These are phyloP conservation scores for Cubamyces lactineus DNA, from an alignment of 768 basidiomycete species.

Conservation along the genomic window DNA sequence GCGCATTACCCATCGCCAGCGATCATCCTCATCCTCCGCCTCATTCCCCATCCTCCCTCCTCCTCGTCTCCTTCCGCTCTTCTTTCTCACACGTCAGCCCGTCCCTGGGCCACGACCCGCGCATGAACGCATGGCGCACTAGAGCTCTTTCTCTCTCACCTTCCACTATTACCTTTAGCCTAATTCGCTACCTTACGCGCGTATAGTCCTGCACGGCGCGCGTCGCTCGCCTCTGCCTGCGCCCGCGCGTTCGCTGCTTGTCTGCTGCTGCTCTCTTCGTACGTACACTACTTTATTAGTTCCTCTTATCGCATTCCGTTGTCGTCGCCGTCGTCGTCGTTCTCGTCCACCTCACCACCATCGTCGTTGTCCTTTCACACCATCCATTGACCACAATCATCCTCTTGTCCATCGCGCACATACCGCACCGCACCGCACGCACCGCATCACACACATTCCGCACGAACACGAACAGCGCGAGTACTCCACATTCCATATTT, in stretches of 20 bases:
- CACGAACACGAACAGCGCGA: no score
- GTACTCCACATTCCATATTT: no score
- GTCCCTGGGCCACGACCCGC: not conserved
- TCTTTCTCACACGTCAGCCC: not conserved
- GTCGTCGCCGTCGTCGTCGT: no score
- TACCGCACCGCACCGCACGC: no score
- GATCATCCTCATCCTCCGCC: no score
- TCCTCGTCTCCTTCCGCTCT: not conserved
- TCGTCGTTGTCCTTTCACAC: no score
- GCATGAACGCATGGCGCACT: no score
- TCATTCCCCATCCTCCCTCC: not conserved
- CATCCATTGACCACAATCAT: no score
- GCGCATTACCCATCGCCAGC: no score
- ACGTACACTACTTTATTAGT: conserved; percentile 20
- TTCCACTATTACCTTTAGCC: not conserved
- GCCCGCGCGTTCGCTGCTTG: not conserved
- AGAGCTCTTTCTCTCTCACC: no score
- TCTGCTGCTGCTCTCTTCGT: not conserved
- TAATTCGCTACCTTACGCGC: conserved; percentile 20
- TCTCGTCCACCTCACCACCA: no score
- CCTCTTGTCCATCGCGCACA: not conserved
- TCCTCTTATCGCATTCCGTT: not conserved
- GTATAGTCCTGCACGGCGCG: conserved; percentile 5
- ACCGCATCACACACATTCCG: no score
- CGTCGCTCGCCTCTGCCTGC: not conserved